A percentile compares a stretch with the other conserved stretches of the same genome.
These are phyloP conservation scores for Populus tomentosa DNA, from an alignment of 441 rosid species.

Conservation along the genomic window DNA sequence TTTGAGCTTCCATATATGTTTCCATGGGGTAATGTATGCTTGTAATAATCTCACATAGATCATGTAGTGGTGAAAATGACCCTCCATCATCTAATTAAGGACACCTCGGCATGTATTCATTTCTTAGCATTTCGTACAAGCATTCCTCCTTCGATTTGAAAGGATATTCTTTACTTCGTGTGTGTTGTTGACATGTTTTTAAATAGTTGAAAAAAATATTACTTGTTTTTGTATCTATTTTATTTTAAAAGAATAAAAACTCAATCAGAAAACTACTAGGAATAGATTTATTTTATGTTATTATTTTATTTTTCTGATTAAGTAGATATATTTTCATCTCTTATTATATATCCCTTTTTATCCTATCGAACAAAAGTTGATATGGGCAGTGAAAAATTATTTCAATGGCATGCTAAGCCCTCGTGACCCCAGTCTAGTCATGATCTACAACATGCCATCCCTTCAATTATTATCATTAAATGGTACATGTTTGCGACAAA, in stretches of 20 bases:
- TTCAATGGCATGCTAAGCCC: conserved; percentile 11
- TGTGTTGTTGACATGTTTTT: background rate
- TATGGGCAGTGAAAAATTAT: conserved; percentile 11
- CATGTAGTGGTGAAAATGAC: background rate
- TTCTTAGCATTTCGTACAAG: background rate
- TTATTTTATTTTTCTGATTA: background rate
- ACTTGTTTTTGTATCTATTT: too few species aligned
- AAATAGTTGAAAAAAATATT: too few species aligned
- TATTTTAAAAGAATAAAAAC: too few species aligned
- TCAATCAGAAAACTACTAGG: too few species aligned
- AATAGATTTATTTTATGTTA: background rate
- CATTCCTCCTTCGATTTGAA: background rate
- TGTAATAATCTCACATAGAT: background rate
- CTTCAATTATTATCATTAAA: conserved; percentile 35
- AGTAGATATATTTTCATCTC: background rate
- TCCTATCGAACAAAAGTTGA: background rate
- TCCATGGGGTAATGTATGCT: background rate
- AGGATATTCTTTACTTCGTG: conserved; percentile 18
- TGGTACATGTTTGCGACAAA: conserved; percentile 33
- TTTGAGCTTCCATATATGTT: background rate
- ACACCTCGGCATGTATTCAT: background rate
- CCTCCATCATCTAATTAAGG: background rate
- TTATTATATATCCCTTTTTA: background rate
- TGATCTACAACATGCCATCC: conserved; percentile 26
- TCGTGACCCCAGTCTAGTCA: conserved; percentile 41